These are phyloP conservation scores for Parachlorella kessleri DNA, from an alignment of 139 green algal species.

Conservation along the genomic window DNA sequence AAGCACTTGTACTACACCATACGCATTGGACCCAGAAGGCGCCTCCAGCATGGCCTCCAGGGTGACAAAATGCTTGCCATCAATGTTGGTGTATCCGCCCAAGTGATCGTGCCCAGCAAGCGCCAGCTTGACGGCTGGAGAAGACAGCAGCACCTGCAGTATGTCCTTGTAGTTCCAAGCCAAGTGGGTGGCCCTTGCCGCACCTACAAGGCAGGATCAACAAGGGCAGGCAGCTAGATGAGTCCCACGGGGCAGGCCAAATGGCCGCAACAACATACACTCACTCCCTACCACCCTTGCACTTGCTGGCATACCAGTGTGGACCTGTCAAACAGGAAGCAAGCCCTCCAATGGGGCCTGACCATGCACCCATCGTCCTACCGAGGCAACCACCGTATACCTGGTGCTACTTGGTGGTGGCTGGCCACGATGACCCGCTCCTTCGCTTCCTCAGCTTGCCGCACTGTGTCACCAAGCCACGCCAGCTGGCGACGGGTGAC, in stretches of 20 bases:
- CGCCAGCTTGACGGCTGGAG: conserved; percentile 28
- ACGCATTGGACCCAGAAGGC: conserved; percentile 42
- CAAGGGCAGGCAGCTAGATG: no score
- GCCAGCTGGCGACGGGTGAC: conserved; percentile 29
- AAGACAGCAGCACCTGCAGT: conserved; percentile 28
- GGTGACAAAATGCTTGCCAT: conserved; percentile 56
- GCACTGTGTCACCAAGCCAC: conserved; percentile 49
- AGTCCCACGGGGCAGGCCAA: no score
- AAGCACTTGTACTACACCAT: conserved; percentile 45
- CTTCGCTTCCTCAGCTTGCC: conserved; percentile 18
- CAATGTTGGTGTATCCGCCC: conserved; percentile 37
- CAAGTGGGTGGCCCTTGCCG: conserved; percentile 48
- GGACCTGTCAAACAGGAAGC: no score
- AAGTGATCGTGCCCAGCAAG: conserved; percentile 69
- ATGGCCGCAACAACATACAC: no score
- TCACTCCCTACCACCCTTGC: no score
- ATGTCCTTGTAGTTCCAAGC: conserved; percentile 62
- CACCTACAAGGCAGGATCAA: no score
- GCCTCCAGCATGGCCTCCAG: conserved; percentile 66
- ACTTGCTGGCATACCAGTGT: no score
- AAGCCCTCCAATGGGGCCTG: no score
- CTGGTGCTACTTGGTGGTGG: conserved; percentile 58
- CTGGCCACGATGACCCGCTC: conserved; percentile 52
- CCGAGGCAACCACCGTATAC: no score
- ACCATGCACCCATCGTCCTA: no score